Percentiles rank a stretch among this genome's conserved stretches.
Evolutionary conservation across 495 filamentous ascomycete genomes (phyloP).

Genomic region (Penicillium taxi): DNA sequence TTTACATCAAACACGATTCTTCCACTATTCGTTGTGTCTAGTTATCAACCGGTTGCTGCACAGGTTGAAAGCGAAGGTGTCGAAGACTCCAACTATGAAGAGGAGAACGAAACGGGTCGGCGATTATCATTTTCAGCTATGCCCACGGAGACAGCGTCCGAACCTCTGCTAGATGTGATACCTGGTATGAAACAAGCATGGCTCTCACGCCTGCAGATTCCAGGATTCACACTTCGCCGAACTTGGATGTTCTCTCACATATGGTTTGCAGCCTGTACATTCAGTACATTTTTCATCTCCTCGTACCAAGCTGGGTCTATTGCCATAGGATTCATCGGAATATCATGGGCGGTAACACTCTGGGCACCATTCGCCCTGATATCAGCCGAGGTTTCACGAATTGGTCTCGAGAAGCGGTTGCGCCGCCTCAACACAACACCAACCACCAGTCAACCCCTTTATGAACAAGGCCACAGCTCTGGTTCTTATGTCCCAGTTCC

Average conservation of each 20-base stretch:
- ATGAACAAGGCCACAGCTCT: slow-evolving; percentile 1
- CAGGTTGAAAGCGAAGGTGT: neutral
- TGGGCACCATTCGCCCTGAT: slow-evolving; percentile 95
- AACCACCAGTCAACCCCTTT: slow-evolving; percentile 1
- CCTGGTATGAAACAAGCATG: slow-evolving; percentile 18
- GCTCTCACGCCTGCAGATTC: slow-evolving; percentile 58
- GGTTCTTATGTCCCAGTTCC: slow-evolving; percentile 7
- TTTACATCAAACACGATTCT: slow-evolving; percentile 71
- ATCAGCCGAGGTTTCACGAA: slow-evolving; percentile 71
- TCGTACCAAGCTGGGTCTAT: slow-evolving; percentile 57
- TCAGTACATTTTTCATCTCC: slow-evolving; percentile 68
- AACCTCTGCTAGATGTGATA: slow-evolving; percentile 19
- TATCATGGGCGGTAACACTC: slow-evolving; percentile 80
- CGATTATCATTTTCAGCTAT: slow-evolving; percentile 28
- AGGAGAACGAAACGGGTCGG: slow-evolving; percentile 16
- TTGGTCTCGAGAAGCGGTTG: slow-evolving; percentile 60
- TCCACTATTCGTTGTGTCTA: slow-evolving; percentile 72
- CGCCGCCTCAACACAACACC: slow-evolving; percentile 30
- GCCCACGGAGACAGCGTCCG: slow-evolving; percentile 20
- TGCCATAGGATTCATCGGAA: slow-evolving; percentile 69
- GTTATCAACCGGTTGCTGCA: slow-evolving; percentile 38
- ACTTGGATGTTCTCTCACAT: slow-evolving; percentile 78
- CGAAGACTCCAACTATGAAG: slow-evolving; percentile 2
- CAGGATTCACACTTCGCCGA: slow-evolving; percentile 72
- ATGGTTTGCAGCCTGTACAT: slow-evolving; percentile 70